Evolutionary conservation across 768 basidiomycete species (phyloP).

Genomic region (Rhizopogon roseolus): DNA sequence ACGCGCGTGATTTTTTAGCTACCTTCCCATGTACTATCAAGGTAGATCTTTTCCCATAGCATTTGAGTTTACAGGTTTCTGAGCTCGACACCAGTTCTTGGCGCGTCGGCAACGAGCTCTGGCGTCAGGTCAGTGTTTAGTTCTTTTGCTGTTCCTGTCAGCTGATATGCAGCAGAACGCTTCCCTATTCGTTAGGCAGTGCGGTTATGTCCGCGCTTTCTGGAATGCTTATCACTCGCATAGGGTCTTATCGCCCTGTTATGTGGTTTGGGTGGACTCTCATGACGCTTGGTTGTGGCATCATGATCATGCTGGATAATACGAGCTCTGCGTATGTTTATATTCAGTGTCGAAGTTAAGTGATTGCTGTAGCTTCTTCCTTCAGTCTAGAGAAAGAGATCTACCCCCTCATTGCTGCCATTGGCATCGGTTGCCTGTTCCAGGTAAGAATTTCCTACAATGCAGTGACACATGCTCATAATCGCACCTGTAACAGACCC

Average conservation of each 20-base stretch:
- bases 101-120: slow-evolving; percentile 28
- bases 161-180: slow-evolving; percentile 21
- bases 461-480: not conserved
- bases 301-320: slow-evolving; percentile 32
- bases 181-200: slow-evolving; percentile 28
- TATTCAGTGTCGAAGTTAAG: not conserved
- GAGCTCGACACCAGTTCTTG: slow-evolving; percentile 20
- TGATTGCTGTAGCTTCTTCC: not conserved
- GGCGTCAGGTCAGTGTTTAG: slow-evolving; percentile 22
- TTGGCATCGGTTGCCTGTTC: slow-evolving; percentile 32
- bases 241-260: slow-evolving; percentile 25
- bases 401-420: slow-evolving; percentile 26
- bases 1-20: slow-evolving; percentile 13
- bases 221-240: slow-evolving; percentile 22
- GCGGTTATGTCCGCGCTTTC: slow-evolving; percentile 14
- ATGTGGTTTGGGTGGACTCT: slow-evolving; percentile 26
- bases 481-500: slow-evolving; percentile 11
- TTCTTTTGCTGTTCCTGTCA: no score
- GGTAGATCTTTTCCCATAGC: slow-evolving; percentile 6
- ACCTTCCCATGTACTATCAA: slow-evolving; percentile 39
- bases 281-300: slow-evolving; percentile 30
- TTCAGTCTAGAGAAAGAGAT: slow-evolving; percentile 27
- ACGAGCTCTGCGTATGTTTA: slow-evolving; percentile 22
- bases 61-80: not conserved
- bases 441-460: slow-evolving; percentile 13